Evolutionary conservation across 192 early-diverging fungal species (phyloP).

Genomic region (Coemansia sp.): DNA sequence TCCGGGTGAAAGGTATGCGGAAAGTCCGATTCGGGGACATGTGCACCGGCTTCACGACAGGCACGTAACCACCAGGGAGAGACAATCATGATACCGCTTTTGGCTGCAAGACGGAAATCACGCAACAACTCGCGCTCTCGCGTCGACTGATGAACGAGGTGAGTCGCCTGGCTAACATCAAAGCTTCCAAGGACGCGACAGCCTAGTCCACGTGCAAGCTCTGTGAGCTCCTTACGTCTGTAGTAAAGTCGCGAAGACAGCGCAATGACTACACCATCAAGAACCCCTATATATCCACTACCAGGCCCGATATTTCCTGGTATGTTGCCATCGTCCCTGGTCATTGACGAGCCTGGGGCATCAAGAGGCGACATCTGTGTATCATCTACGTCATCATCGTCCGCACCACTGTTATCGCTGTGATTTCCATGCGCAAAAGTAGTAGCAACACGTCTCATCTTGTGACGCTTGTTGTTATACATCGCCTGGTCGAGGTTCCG

Average conservation of each 20-base stretch:
- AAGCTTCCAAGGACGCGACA: constrained; percentile 33
- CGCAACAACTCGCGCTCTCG: constrained; percentile 40
- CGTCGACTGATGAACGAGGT: constrained; percentile 51
- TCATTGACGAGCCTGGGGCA: not conserved
- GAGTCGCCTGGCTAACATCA: constrained; percentile 31
- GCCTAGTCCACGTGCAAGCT: constrained; percentile 33
- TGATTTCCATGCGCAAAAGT: not conserved
- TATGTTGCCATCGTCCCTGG: constrained; percentile 8
- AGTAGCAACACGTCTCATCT: not conserved
- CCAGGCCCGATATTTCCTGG: constrained; percentile 4
- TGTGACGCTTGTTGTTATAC: constrained; percentile 18
- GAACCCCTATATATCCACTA: not conserved
- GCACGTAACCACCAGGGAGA: constrained; percentile 56
- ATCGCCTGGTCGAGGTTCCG: constrained; percentile 36
- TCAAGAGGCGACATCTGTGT: constrained; percentile 40
- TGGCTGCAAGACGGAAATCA: constrained; percentile 32
- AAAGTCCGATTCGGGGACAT: constrained; percentile 29
- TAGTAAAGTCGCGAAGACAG: constrained; percentile 38
- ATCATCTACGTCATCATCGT: constrained; percentile 12
- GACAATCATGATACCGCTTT: constrained; percentile 28
- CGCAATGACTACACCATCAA: constrained; percentile 34
- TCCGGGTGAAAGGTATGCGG: constrained; percentile 47
- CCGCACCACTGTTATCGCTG: not conserved
- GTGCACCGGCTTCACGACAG: constrained; percentile 26
- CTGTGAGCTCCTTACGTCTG: constrained; percentile 35